phyloP scores from a whole-genome alignment of 108 stramenopile genomes.

The Aureococcus anophagefferens region DNA sequence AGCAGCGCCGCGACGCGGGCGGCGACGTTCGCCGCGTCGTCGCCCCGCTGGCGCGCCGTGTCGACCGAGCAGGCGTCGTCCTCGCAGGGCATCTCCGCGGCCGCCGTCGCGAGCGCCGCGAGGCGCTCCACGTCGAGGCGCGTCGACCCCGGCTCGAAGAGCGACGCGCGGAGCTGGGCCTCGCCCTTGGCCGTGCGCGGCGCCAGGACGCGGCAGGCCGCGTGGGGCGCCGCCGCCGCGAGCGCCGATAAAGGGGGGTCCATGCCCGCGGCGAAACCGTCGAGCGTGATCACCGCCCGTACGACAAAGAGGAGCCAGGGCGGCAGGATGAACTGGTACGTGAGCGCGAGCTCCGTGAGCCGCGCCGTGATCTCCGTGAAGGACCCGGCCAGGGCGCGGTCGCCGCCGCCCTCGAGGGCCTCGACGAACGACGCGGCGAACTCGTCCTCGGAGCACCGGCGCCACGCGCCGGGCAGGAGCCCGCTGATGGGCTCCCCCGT shows the following conservation, averaged over 20 bases:
- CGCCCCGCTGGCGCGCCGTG: too few relatives aligned
- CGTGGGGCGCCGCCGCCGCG: conserved; percentile 1
- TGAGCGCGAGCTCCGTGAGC: neutral
- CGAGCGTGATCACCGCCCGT: neutral
- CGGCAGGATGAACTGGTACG: conserved; percentile 1
- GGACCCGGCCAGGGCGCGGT: neutral
- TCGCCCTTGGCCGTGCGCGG: neutral
- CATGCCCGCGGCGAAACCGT: neutral
- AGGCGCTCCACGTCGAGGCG: neutral
- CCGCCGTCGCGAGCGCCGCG: neutral
- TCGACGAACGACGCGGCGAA: neutral
- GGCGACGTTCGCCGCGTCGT: neutral
- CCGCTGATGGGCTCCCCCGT: neutral
- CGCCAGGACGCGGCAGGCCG: neutral
- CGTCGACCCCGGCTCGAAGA: too few relatives aligned
- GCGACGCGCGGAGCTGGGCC: neutral
- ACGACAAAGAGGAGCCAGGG: neutral
- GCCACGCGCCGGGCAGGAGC: neutral
- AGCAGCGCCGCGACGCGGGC: neutral
- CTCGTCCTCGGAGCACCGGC: neutral
- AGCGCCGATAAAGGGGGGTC: neutral
- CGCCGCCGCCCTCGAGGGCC: neutral
- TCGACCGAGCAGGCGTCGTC: too few relatives aligned
- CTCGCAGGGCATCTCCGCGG: too few relatives aligned
- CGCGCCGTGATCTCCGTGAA: neutral